Base-by-base conservation (phyloP, 441 rosid genomes). In the Erodium chrysanthum region DNA sequence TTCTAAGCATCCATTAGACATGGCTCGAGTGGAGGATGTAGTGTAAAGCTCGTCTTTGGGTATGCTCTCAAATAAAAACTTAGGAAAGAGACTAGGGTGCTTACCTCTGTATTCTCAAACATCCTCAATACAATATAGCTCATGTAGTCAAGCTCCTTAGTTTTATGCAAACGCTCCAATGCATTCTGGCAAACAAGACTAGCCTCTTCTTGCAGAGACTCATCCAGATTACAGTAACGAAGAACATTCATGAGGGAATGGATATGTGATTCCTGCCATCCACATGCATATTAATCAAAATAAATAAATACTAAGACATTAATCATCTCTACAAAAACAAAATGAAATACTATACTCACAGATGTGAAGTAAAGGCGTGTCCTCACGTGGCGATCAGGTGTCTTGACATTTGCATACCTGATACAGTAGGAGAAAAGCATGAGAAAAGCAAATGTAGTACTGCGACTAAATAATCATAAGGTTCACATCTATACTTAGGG, bases 81-180 rank as follows among this genome's bases (percentile, higher is more conserved):
- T 15, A 44, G 56, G 18, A 29, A 67, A 67, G 27, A 52, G 10
- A 17, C 15, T 1, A 78, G 17, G 68, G 66, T 46, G 65, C 73
- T 66, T 44, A 90, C 98, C 90, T 83, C 99, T 0, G 84, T 87
- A 74, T 91, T 89, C 83, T 96, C 99, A 33, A 93, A 93, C 88
- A 91, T 88, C 80, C 99, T 84, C 65, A 96, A 80, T 68, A 96
- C 97, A 20, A 96, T 93, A 76, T 91, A 89, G 72, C 98, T 96
- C 99, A 93, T 96, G 86, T 91, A 96, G 77, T 96, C 99, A 61
- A 96, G 99, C 85, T 93, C 99, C 79, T 88, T 88, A n/a, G 97
- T 93, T 74, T 86, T 91, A 72, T 71, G 79, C 70, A 96, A 75
- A 58, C 99, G 96, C 74, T 93, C 98, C 79, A 93, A 85, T 65